Conservation (phyloP, 139 green algal genomes). For the Chlorella sp. region DNA sequence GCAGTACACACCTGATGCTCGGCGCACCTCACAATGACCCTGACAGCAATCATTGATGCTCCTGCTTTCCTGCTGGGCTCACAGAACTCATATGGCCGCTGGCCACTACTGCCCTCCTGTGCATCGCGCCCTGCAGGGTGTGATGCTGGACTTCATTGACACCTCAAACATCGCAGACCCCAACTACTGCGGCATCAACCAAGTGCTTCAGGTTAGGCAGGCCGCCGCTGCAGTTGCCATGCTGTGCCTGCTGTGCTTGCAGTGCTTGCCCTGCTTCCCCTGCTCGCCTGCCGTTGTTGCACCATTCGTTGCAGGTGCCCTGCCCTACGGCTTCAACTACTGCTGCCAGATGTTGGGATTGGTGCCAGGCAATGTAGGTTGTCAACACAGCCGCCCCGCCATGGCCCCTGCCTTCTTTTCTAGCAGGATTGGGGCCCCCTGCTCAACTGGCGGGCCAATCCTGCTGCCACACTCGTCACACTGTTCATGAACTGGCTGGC, state of each 20-base stretch:
- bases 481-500: constrained; percentile 9
- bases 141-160: neutral
- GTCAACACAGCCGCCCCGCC: neutral
- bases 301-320: no score
- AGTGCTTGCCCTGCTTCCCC: no score
- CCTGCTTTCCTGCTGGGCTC: no score
- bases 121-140: neutral
- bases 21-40: no score
- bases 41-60: no score
- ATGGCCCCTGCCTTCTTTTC: neutral
- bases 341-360: neutral
- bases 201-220: neutral
- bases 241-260: no score
- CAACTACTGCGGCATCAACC: neutral
- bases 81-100: no score
- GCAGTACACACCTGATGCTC: no score
- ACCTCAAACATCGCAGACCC: neutral
- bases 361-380: no score
- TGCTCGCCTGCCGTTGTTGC: no score
- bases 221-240: neutral
- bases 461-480: neutral
- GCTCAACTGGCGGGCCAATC: neutral
- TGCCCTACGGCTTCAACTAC: no score
- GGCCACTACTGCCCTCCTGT: neutral
- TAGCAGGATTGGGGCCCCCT: neutral